phyloP scores from a whole-genome alignment of 2,329 filamentous ascomycete species.

The Lanzia echinophila region DNA sequence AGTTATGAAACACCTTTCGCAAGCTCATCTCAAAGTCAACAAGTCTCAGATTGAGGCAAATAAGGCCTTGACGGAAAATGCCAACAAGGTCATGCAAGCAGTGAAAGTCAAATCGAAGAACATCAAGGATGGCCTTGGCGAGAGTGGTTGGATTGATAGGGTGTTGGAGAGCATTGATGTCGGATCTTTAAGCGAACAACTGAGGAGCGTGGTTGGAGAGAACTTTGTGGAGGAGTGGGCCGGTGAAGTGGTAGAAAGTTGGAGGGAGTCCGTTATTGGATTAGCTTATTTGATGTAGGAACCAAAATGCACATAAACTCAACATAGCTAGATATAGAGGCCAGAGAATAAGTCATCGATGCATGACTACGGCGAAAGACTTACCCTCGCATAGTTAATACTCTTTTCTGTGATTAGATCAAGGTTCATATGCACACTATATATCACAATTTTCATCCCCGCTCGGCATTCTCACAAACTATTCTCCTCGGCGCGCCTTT shows the following conservation, averaged over 20 bases:
- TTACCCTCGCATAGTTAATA: too few species aligned
- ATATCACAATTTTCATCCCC: not conserved
- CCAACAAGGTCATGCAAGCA: constrained; percentile 13
- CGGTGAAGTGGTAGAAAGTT: constrained; percentile 28
- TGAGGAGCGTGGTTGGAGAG: constrained; percentile 23
- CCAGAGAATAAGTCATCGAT: too few species aligned
- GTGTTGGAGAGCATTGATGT: constrained; percentile 20
- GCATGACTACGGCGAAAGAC: too few species aligned
- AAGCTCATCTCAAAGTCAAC: constrained; percentile 13
- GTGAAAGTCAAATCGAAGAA: constrained; percentile 17
- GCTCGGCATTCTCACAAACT: constrained; percentile 18
- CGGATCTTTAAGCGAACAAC: constrained; percentile 11
- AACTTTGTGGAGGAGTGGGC: constrained; percentile 30
- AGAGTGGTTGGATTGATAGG: constrained; percentile 31
- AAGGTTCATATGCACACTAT: constrained; percentile 1
- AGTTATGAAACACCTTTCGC: constrained; percentile 18
- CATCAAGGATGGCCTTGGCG: constrained; percentile 27
- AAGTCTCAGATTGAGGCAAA: constrained; percentile 16
- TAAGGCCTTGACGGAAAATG: constrained; percentile 8
- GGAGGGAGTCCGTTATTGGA: constrained; percentile 28
- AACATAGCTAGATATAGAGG: too few species aligned
- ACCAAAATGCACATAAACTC: not conserved
- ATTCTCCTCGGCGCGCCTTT: constrained; percentile 33
- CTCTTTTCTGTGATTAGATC: not conserved
- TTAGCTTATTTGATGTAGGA: constrained; percentile 19